These are phyloP conservation scores for Trichoderma gracile DNA, from an alignment of 2,329 filamentous ascomycete species.

Conservation along the genomic window DNA sequence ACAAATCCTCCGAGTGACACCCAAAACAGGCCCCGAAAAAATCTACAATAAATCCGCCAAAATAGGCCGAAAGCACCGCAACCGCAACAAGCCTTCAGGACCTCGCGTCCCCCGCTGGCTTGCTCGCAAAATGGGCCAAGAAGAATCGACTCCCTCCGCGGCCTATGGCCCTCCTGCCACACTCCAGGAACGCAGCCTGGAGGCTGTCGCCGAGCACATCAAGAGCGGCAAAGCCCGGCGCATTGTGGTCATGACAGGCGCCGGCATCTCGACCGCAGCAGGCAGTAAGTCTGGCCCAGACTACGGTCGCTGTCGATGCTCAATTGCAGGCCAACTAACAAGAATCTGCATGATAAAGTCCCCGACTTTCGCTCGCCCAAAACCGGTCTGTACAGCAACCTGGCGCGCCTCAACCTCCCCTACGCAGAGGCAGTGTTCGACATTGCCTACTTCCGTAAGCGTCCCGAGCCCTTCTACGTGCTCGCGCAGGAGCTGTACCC, in stretches of 20 bases:
- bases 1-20: background rate
- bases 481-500: constrained; percentile 91
- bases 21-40: background rate
- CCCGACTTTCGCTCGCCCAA: constrained; percentile 94
- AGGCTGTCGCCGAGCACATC: constrained; percentile 79
- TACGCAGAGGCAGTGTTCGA: constrained; percentile 94
- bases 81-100: constrained; percentile 38
- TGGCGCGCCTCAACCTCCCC: constrained; percentile 80
- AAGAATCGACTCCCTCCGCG: constrained; percentile 66
- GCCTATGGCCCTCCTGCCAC: constrained; percentile 64
- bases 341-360: constrained; percentile 52
- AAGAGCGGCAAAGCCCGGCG: constrained; percentile 64
- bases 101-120: constrained; percentile 38
- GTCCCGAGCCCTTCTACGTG: constrained; percentile 88
- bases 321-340: background rate
- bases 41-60: constrained; percentile 31
- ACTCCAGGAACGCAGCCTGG: constrained; percentile 67
- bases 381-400: constrained; percentile 91
- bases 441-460: constrained; percentile 80
- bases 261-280: constrained; percentile 78
- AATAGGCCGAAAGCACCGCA: constrained; percentile 44
- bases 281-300: constrained; percentile 49
- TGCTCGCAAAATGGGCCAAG: constrained; percentile 76
- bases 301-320: background rate
- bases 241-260: constrained; percentile 88